Base-by-base conservation (phyloP, 1,139 yeast genomes). In the Yamadazyma siamensis region DNA sequence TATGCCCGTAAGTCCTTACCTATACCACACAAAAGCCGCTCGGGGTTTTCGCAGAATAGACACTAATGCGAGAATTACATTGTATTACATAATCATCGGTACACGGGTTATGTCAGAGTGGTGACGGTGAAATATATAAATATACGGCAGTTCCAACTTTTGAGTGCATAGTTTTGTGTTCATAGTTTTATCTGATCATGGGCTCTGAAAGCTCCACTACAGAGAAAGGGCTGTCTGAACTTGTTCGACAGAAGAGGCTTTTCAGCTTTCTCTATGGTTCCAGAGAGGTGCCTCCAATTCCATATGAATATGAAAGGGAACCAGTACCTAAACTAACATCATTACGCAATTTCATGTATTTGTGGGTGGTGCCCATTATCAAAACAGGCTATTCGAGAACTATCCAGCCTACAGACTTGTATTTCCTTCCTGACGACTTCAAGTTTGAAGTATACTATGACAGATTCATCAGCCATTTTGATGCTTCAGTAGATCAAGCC, bases 361-460 rank as follows among this genome's bases (percentile, higher is more conserved):
- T 66, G 51, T 82, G 91, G 91, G 61, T 79, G 24, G 39, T 57
- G 12, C 84, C 86, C 0, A 38, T 80, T 3, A 46, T 82, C 46
- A 64, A 58, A 22, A 72, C 71, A 3, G 94, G 94, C 1, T 84
- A 83, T 50, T 67, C 68, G 34, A 66, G 94, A 44, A 78, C 86
- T 0, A 54, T 84, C 21, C 76, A 75, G 30, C 75, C 78, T 5
- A 69, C 73, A 32, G 94, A 84, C 53, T 53, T 84, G 34, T 82
- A 63, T 54, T 57, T 58, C 25, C 61, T 83, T 32, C 68, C 74
- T 10, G 69, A 65, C 7, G 71, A 75, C 13, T 55, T 76, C 40
- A 62, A 69, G 29, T 77, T 81, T 10, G 77, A 77, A 16, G 8
- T 10, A 15, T 14, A 14, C 15, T 19, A 23, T n/a, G 12, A 23